Evolutionary conservation across 2,329 filamentous ascomycete species (phyloP).

Genomic region (Didymella glomerata): DNA sequence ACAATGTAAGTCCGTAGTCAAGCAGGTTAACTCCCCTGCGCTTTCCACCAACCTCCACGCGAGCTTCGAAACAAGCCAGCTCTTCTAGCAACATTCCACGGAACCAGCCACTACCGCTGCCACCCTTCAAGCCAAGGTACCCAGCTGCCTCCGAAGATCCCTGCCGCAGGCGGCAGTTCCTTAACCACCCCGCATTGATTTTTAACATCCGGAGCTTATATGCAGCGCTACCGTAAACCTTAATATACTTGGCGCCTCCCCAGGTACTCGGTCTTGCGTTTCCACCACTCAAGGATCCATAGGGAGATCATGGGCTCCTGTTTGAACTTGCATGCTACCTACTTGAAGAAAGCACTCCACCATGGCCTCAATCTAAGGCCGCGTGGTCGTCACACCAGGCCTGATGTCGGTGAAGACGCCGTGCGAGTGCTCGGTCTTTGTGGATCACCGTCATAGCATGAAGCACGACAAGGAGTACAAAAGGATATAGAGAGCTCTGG

Average conservation of each 20-base stretch:
- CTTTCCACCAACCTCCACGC: conserved; percentile 20
- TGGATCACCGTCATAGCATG: background rate
- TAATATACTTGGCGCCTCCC: conserved; percentile 5
- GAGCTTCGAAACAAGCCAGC: background rate
- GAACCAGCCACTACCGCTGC: conserved; percentile 8
- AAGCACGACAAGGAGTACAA: background rate
- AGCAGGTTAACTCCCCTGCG: background rate
- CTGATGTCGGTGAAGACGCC: conserved; percentile 11
- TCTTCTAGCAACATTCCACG: background rate
- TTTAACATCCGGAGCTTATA: conserved; percentile 1
- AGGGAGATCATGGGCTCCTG: conserved; percentile 2
- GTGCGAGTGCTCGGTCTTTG: background rate
- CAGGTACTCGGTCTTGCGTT: background rate
- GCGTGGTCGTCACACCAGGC: background rate
- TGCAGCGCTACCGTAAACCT: conserved; percentile 11
- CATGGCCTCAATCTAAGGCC: conserved; percentile 1
- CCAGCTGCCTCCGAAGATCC: conserved; percentile 4
- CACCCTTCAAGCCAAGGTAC: conserved; percentile 3
- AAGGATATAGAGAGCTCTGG: background rate
- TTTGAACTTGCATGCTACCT: conserved; percentile 6
- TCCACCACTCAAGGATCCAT: conserved; percentile 14
- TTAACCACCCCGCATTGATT: conserved; percentile 9
- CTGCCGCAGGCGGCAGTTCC: conserved; percentile 9
- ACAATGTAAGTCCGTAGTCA: background rate
- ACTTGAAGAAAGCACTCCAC: background rate